These are phyloP conservation scores for Lumnitzera racemosa DNA, from an alignment of 345 rosid genomes.

Conservation along the genomic window DNA sequence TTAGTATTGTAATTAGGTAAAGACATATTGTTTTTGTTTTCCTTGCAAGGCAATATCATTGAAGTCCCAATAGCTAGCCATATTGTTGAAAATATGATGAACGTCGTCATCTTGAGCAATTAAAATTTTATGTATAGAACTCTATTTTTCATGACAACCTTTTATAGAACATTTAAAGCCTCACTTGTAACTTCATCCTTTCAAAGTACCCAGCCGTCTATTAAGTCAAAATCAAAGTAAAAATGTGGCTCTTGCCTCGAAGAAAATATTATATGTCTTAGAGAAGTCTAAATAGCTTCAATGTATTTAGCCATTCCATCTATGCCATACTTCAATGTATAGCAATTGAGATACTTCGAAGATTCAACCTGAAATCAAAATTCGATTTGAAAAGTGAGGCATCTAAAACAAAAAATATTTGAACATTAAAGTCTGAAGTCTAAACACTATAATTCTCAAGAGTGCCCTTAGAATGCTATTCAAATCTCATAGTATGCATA, in stretches of 20 bases:
- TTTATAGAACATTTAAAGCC: conserved; percentile 53
- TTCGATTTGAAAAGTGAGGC: neutral
- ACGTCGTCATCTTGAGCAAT: conserved; percentile 55
- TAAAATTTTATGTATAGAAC: conserved; percentile 31
- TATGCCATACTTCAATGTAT: conserved; percentile 56
- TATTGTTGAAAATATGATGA: conserved; percentile 37
- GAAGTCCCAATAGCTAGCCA: conserved; percentile 35
- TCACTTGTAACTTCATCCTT: conserved; percentile 47
- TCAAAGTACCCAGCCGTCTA: conserved; percentile 28
- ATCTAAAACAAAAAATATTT: neutral
- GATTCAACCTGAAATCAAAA: conserved; percentile 64
- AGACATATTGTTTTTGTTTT: conserved; percentile 51
- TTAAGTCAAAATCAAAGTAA: conserved; percentile 37
- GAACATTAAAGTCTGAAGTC: neutral
- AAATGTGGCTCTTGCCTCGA: conserved; percentile 32
- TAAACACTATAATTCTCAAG: neutral
- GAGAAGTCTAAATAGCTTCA: conserved; percentile 51
- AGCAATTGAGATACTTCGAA: conserved; percentile 58
- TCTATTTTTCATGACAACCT: conserved; percentile 43
- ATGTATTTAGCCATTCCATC: conserved; percentile 58
- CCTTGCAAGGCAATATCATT: conserved; percentile 36
- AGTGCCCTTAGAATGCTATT: too few species aligned
- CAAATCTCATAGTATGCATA: too few species aligned
- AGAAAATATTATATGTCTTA: conserved; percentile 53
- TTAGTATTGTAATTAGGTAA: conserved; percentile 60